Base-by-base conservation (phyloP, 139 green algal species). In the Volvox reticuliferus region DNA sequence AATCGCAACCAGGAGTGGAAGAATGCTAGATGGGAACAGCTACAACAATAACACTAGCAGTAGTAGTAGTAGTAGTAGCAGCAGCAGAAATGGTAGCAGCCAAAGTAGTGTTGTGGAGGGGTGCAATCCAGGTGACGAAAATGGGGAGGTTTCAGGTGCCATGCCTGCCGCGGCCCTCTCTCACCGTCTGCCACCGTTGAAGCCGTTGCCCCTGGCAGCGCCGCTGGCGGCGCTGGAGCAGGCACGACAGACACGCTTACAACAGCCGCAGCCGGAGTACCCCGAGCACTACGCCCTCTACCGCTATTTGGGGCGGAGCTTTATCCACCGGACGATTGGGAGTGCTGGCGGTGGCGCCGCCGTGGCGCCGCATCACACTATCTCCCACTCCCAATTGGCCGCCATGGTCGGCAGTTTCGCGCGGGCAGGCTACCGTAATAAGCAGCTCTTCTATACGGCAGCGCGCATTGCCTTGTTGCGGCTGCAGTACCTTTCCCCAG, bases 401-500 rank as follows among this genome's bases (percentile, higher is more conserved):
- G 67, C 82, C 33, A 65, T 92, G 12, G 79, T 37, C 1, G 44
- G 17, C 33, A 67, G 79, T 30, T 92, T 92, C 75, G 88, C 88
- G 3, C 67, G 44, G 2, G 88, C 78, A 13, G 79, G 79, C 28
- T 86, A 92, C 88, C 24, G 37, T 37, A 92, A 33, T 79, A 30
- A 28, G 22, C 28, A 20, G 19, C 79, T 92, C 32, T 92, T 88
- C 79, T 82, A 82, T 36, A 92, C 88, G 28, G 71, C 87, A 24
- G 79, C 63, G 2, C 79, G 88, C 68, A 86, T 92, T 50, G 88
- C 88, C 14, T 9, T 81, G 14, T 61, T 65, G 22, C 65, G 88
- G 30, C 5, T 88, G 63, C 50, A 61, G n/a, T 75, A 68, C 61
- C 63, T 92, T 28, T 36, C 79, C 20, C 65, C 88, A 0, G 19